Conservation (phyloP, 2,329 filamentous ascomycete genomes). For the Fonsecaea multimorphosa region DNA sequence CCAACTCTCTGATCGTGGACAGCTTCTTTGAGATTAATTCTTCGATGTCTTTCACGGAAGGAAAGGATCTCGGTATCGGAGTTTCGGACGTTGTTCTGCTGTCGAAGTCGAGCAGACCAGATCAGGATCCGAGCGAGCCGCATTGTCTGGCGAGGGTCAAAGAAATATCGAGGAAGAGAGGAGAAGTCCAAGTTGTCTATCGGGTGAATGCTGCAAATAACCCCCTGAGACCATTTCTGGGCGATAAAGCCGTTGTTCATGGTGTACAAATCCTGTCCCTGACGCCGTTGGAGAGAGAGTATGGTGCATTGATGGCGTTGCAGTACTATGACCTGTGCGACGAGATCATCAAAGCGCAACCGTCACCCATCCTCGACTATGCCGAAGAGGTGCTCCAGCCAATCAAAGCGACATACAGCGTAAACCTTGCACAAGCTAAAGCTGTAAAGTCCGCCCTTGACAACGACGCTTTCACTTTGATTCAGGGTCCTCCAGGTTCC, state of each 20-base stretch:
- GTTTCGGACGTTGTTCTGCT: conserved; percentile 91
- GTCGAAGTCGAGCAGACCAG: conserved; percentile 74
- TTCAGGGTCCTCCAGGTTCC: conserved; percentile 94
- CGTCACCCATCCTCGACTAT: conserved; percentile 85
- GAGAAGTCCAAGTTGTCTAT: conserved; percentile 81
- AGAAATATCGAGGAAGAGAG: conserved; percentile 79
- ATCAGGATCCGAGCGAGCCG: conserved; percentile 67
- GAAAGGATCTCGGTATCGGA: conserved; percentile 72
- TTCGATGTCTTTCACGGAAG: conserved; percentile 72
- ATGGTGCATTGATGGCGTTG: conserved; percentile 84
- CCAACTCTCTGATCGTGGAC: conserved; percentile 87
- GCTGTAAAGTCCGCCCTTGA: conserved; percentile 90
- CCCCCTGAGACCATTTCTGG: conserved; percentile 68
- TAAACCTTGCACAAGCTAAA: conserved; percentile 88
- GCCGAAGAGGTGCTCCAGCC: conserved; percentile 72
- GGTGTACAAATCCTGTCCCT: conserved; percentile 89
- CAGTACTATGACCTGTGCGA: conserved; percentile 96
- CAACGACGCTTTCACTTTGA: conserved; percentile 95
- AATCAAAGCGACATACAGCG: conserved; percentile 75
- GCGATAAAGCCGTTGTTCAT: conserved; percentile 71
- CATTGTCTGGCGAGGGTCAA: conserved; percentile 88
- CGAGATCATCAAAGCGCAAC: conserved; percentile 86
- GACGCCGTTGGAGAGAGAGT: conserved; percentile 93
- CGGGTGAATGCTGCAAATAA: conserved; percentile 71
- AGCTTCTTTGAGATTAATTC: conserved; percentile 91